Conservation (phyloP, 1,139 yeast species). For the Torulaspora pretoriensis region DNA sequence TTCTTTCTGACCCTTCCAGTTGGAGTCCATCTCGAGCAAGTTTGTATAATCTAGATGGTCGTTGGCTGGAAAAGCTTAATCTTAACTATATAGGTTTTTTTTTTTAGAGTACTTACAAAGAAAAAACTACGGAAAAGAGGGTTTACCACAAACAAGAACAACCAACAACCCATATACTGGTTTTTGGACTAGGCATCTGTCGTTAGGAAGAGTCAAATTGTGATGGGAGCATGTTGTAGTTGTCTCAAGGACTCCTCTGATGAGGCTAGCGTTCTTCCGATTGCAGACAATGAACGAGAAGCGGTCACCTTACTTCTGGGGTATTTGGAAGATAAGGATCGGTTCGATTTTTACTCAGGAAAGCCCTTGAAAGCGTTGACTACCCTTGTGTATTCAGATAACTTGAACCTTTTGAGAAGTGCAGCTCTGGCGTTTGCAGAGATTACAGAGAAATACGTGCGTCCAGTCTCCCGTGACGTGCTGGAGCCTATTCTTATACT, state of each 20-base stretch:
- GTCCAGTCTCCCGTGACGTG: conserved; percentile 86
- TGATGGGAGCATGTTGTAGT: conserved; percentile 68
- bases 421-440: conserved; percentile 99
- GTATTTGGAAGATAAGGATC: conserved; percentile 69
- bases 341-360: conserved; percentile 81
- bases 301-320: conserved; percentile 89
- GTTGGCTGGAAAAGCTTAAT: background rate
- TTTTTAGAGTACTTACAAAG: background rate
- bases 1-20: background rate
- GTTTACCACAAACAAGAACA: conserved; percentile 6
- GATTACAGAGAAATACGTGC: conserved; percentile 91
- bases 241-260: conserved; percentile 45
- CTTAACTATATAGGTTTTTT: background rate
- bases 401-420: conserved; percentile 89
- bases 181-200: background rate
- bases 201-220: background rate
- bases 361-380: conserved; percentile 86
- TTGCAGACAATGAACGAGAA: conserved; percentile 96
- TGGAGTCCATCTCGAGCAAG: background rate
- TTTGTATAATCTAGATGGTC: background rate
- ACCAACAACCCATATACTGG: conserved; percentile 1
- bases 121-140: conserved; percentile 2
- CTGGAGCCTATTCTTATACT: conserved; percentile 87
- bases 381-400: conserved; percentile 90
- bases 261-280: conserved; percentile 67